These are phyloP conservation scores for Fusarium buxicola DNA, from an alignment of 2,329 filamentous ascomycete genomes.

Conservation along the genomic window DNA sequence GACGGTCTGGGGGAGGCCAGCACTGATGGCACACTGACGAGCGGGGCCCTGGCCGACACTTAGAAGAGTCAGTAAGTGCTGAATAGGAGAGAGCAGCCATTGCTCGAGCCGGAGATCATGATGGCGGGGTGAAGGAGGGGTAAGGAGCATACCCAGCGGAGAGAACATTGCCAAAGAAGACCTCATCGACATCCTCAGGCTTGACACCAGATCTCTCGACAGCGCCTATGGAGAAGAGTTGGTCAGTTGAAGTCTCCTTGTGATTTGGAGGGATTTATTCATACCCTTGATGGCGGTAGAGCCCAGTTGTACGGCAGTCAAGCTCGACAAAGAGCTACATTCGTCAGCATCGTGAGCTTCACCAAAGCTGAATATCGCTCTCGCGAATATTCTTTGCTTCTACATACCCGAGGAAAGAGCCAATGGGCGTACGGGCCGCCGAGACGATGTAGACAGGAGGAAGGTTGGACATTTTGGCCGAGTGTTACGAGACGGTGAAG, in stretches of 20 bases:
- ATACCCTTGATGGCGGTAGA: slow-evolving; percentile 92
- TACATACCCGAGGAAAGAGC: slow-evolving; percentile 89
- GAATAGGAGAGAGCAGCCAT: neutral
- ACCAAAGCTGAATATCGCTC: slow-evolving; percentile 11
- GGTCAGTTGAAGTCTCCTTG: neutral
- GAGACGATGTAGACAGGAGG: slow-evolving; percentile 97
- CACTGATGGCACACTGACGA: slow-evolving; percentile 90
- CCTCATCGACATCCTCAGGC: slow-evolving; percentile 90
- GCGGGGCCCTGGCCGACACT: slow-evolving; percentile 97
- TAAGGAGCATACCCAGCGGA: slow-evolving; percentile 81
- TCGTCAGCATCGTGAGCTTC: slow-evolving; percentile 33
- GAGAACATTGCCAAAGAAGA: slow-evolving; percentile 98
- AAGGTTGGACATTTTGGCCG: slow-evolving; percentile 76
- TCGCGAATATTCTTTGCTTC: slow-evolving; percentile 2
- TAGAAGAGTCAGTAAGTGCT: slow-evolving; percentile 27
- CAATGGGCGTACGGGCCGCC: slow-evolving; percentile 87
- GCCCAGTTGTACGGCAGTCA: slow-evolving; percentile 88
- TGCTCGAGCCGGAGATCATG: slow-evolving; percentile 12
- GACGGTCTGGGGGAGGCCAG: slow-evolving; percentile 82
- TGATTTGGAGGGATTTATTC: slow-evolving; percentile 30
- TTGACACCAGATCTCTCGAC: slow-evolving; percentile 90
- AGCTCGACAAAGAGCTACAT: slow-evolving; percentile 84
- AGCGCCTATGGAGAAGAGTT: slow-evolving; percentile 65
- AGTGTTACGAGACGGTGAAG: slow-evolving; percentile 13
- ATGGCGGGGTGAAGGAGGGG: slow-evolving; percentile 13